A percentile compares a stretch with the other conserved stretches of the same genome.
These are phyloP conservation scores for Fagus crenata DNA, from an alignment of 306 rosid species.

Conservation along the genomic window DNA sequence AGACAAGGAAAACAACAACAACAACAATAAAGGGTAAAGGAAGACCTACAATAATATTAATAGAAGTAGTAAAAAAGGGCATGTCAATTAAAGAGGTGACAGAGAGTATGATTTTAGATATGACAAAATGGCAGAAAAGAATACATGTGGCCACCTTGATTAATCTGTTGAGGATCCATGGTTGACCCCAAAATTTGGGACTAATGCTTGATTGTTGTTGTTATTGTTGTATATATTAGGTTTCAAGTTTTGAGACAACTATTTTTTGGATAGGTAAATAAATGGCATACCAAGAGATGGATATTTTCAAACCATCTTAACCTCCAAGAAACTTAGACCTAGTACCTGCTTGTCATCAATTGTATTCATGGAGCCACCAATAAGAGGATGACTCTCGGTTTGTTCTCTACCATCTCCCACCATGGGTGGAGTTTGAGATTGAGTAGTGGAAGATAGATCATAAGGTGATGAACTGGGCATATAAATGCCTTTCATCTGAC, in stretches of 20 bases:
- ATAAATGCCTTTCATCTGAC: slow-evolving; percentile 61
- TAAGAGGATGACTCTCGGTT: slow-evolving; percentile 53
- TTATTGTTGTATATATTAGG: not conserved
- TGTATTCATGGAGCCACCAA: slow-evolving; percentile 56
- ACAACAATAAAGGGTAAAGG: too few relatives aligned
- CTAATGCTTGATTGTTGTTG: too few relatives aligned
- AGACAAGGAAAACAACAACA: too few relatives aligned
- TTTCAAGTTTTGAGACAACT: not conserved
- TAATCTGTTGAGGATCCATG: too few relatives aligned
- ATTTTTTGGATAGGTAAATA: not conserved
- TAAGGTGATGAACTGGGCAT: slow-evolving; percentile 68
- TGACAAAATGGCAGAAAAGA: too few relatives aligned
- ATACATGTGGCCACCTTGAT: too few relatives aligned
- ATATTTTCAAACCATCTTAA: slow-evolving; percentile 8
- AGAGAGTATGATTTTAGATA: too few relatives aligned
- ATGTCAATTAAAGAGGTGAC: too few relatives aligned
- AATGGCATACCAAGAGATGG: slow-evolving; percentile 15
- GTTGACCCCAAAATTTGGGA: too few relatives aligned
- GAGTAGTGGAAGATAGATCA: slow-evolving; percentile 69
- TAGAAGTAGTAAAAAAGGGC: too few relatives aligned
- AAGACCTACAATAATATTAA: too few relatives aligned
- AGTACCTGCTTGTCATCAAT: slow-evolving; percentile 82
- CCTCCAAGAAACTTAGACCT: slow-evolving; percentile 8
- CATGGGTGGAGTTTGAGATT: slow-evolving; percentile 69
- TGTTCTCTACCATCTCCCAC: slow-evolving; percentile 60